These are phyloP conservation scores for Prunus kanzakura DNA, from an alignment of 306 rosid species.

Conservation along the genomic window DNA sequence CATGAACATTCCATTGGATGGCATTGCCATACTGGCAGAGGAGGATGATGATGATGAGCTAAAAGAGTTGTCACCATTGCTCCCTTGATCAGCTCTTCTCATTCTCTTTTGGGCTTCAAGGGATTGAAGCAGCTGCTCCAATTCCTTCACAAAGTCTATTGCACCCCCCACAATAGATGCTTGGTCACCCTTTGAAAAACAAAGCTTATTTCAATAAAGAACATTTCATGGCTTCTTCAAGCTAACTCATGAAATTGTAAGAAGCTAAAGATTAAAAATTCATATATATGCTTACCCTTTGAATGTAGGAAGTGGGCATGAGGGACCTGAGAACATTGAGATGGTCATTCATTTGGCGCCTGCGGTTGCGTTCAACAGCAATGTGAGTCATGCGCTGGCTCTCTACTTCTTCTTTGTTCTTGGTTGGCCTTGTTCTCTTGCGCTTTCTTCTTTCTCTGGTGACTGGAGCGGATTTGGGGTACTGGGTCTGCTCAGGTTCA, in stretches of 20 bases:
- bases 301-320: conserved; percentile 81
- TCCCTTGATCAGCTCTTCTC: conserved; percentile 40
- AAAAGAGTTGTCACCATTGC: conserved; percentile 4
- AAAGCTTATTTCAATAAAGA: neutral
- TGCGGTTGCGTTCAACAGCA: conserved; percentile 86
- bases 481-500: conserved; percentile 24
- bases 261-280: neutral
- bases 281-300: conserved; percentile 45
- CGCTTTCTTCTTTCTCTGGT: conserved; percentile 63
- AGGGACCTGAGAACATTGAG: conserved; percentile 82
- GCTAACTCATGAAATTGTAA: neutral
- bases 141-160: conserved; percentile 90
- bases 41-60: conserved; percentile 26
- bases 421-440: conserved; percentile 66
- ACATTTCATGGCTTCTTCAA: neutral
- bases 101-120: conserved; percentile 68
- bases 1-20: conserved; percentile 32
- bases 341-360: conserved; percentile 97
- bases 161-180: conserved; percentile 97
- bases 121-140: conserved; percentile 75
- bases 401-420: conserved; percentile 93
- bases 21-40: conserved; percentile 17
- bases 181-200: conserved; percentile 73
- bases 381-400: conserved; percentile 94
- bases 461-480: conserved; percentile 25